Evolutionary conservation across 164 flowering plant genomes (phyloP), one percentile per base, ranked within the genome.

Genomic region (Warburgia ugandensis): DNA sequence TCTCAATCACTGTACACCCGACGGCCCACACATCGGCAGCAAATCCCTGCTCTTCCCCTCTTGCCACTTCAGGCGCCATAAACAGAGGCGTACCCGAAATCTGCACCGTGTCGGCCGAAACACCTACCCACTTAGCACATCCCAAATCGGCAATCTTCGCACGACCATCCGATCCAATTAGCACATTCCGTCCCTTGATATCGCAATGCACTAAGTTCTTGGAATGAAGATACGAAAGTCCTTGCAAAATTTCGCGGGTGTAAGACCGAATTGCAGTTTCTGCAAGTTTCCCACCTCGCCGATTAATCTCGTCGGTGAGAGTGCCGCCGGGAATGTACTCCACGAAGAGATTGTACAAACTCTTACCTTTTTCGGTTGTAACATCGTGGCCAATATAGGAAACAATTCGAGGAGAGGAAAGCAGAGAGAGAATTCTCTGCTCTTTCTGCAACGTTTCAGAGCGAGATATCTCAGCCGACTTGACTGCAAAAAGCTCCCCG

Each of bases 31-130:
- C 45, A 52, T 90, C 97, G 4, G 91, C 78, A 6, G 77, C 54
- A 6, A 56, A 67, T 3, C 92, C 75, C 64, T 90, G 97, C 22
- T 68, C 77, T 41, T 82, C 82, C 2, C 89, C 80, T 0, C 82
- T 67, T 0, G 78, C 88, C 29, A 83, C 94, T 54, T 90, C 97
- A 7, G 97, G 97, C 20, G 94, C 74, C 97, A 90, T 90, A 45
- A 70, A 86, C 41, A 68, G 49, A 25, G 95, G 94, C 14, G 96
- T 80, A 1, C 95, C 95, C 14, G 74, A 56, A 47, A 79, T 56
- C 12, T 17, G 25, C 16, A 47, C 21, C 5, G 33, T n/a, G 8
- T 14, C 25, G 20, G 8, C 45, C 6, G 29, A 55, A 9, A 42
- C 61, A 17, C 52, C 53, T 3, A 64, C 50, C 71, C 42, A 45